Conservation (phyloP, 2,329 filamentous ascomycete genomes). For the Scedosporium boydii region DNA sequence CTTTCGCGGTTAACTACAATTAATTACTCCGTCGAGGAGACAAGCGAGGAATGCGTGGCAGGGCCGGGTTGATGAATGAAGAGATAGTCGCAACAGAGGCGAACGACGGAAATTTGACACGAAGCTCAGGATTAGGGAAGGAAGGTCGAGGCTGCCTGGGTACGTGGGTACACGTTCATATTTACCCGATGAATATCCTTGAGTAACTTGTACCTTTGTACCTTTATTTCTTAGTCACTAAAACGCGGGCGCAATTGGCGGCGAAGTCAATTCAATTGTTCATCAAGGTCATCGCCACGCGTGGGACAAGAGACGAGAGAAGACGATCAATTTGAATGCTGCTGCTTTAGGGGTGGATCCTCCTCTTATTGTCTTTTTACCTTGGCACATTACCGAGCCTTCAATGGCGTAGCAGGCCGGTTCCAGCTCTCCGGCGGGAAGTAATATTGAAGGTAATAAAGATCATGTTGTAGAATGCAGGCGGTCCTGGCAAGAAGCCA, state of each 20-base stretch:
- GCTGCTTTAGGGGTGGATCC: too few species aligned
- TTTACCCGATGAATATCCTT: constrained; percentile 3
- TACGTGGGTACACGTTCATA: neutral
- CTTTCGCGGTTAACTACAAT: neutral
- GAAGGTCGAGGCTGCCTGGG: neutral
- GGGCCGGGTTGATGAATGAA: neutral
- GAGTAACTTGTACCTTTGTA: neutral
- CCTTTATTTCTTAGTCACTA: neutral
- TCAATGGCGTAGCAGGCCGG: too few species aligned
- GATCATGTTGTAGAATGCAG: too few species aligned
- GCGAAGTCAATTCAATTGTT: neutral
- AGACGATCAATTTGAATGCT: too few species aligned
- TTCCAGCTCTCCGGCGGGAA: too few species aligned
- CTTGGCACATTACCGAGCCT: too few species aligned
- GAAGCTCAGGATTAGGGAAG: neutral
- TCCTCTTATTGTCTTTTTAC: too few species aligned
- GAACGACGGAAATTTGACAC: constrained; percentile 4
- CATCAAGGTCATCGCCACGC: too few species aligned
- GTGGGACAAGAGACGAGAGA: too few species aligned
- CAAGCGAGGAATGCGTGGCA: neutral
- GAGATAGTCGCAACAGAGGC: neutral
- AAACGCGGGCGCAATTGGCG: neutral
- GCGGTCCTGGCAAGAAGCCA: too few species aligned
- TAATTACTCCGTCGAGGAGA: neutral
- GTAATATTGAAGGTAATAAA: too few species aligned